Base-by-base conservation (phyloP, 805 yeast species). In the Kazachstania psychrophila region DNA sequence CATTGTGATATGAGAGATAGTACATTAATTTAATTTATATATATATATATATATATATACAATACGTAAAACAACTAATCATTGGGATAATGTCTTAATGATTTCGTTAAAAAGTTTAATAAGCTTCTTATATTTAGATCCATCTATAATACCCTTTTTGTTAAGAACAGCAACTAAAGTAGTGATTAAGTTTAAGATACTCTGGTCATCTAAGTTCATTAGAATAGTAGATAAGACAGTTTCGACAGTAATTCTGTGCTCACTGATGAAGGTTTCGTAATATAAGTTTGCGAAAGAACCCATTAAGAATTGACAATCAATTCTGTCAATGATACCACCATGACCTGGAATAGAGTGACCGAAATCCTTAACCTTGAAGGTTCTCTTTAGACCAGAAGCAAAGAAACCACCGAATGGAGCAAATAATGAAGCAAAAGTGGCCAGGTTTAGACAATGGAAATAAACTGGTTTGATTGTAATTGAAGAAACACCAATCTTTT, bases 341-440 rank as follows among this genome's bases (percentile, higher is more conserved):
- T 92, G 98, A 23, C 98, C 98, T 12, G 98, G 98, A 48, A 92
- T 92, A 8, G 97, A 89, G 55, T 89, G 94, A 48, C 97, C 98
- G 54, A 92, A 92, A 62, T 92, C 98, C 64, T 92, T 92, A 38
- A 88, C 87, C 54, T 89, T 84, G 65, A 92, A 88, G 11, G 97
- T 86, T 62, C 98, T 77, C 67, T 92, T 92, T 50, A 92, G 70
- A n/a, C 97, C 98, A 37, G 94, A 80, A 6, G 97, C 97, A 53
- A 92, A 92, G 60, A 92, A 92, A 2, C 98, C 98, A 37, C 98
- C 98, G 57, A 92, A 92, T 41, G 98, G 98, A 3, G 98, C 98
- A 59, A 92, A 80, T 46, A 92, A 70, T 0, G 97, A 89, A 2
- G 98, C 97, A 69, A 92, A 92, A 3, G 95, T 81, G 12, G 96